These are phyloP conservation scores for Lentithecium fluviatile DNA, from an alignment of 495 filamentous ascomycete species.

Conservation along the genomic window DNA sequence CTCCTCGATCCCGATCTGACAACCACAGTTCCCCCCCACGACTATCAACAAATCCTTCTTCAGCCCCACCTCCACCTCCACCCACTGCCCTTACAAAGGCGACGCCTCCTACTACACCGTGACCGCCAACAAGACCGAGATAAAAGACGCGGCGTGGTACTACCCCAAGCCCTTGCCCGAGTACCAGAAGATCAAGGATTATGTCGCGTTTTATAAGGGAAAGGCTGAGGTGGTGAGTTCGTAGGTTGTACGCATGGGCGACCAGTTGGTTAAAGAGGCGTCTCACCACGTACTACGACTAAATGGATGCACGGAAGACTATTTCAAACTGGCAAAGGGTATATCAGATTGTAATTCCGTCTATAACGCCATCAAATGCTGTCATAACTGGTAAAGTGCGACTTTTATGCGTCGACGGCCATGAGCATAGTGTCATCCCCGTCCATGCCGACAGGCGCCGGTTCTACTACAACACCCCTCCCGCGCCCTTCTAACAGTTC, in stretches of 20 bases:
- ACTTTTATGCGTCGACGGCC: constrained; percentile 13
- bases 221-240: constrained; percentile 12
- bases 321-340: too few relatives aligned
- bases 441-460: constrained; percentile 53
- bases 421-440: constrained; percentile 94
- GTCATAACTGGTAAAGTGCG: too few relatives aligned
- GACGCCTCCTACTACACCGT: constrained; percentile 65
- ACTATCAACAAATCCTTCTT: constrained; percentile 52
- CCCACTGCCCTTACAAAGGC: constrained; percentile 70
- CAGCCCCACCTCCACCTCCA: constrained; percentile 51
- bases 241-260: too few relatives aligned
- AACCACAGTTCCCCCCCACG: constrained; percentile 37
- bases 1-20: constrained; percentile 26
- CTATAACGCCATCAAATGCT: too few relatives aligned
- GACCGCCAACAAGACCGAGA: constrained; percentile 45
- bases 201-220: constrained; percentile 63
- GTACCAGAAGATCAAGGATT: constrained; percentile 58
- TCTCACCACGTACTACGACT: too few relatives aligned
- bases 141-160: constrained; percentile 67
- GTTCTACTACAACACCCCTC: constrained; percentile 69
- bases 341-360: too few relatives aligned
- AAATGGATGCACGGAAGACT: not conserved
- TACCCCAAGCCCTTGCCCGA: constrained; percentile 60
- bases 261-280: too few relatives aligned
- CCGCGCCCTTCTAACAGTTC: constrained; percentile 88